Base-by-base conservation (phyloP, 352 stramenopile species). In the Phytophthora sp. region DNA sequence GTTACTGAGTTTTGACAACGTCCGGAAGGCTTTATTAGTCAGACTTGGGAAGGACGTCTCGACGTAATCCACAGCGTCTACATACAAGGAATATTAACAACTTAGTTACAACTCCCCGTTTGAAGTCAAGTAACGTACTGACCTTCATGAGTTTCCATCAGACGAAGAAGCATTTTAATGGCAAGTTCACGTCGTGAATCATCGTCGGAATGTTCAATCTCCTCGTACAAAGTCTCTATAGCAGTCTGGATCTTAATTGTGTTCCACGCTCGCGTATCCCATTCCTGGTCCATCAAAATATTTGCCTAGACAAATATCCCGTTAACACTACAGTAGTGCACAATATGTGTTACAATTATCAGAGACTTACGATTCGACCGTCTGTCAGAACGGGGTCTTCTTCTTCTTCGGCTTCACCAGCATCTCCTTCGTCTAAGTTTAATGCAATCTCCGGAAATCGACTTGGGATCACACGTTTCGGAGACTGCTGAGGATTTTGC, bases 201-300 rank as follows among this genome's bases (percentile, higher is more conserved):
- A 18, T 88, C 63, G 13, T 80, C 52, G 13, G 69, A 77, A 36
- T 74, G 38, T 50, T 93, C 84, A 30, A 91, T 78, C 36, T 93
- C 71, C 35, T 77, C 68, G 64, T 91, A 94, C 53, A 94, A 58
- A 42, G 79, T 85, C 24, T 91, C 74, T 18, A 93, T 73, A 0
- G 82, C 86, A 7, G 77, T 67, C 24, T 81, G 69, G 18, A 94
- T 68, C 45, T 91, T 93, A 16, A 67, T 64, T 1, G 31, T 51
- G 31, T 89, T 93, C 84, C 84, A 94, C 16, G 58, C 64, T 8
- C 77, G 79, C 0, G 84, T 93, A 61, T 93, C 84, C 84, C 86
- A 94, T 79, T 94, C 84, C 51, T 93, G 79, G 21, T 90, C 84
- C 77, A 93, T 80, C 4, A 91, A 66, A 78, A 94, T 91, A 8